Evolutionary conservation across 2,329 filamentous ascomycete genomes (phyloP).

Genomic region (Neofusicoccum sp.): DNA sequence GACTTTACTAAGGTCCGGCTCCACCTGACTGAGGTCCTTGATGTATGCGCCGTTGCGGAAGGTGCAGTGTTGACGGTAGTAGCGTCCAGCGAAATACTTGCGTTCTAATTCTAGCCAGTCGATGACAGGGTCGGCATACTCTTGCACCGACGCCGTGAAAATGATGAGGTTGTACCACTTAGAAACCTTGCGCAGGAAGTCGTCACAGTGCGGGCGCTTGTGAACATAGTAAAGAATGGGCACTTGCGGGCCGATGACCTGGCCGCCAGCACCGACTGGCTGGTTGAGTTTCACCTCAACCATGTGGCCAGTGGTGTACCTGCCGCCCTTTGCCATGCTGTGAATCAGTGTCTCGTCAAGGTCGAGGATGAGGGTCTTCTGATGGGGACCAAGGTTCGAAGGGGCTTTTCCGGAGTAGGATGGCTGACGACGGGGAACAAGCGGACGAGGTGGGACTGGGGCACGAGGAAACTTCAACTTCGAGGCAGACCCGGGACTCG

Average conservation of each 20-base stretch:
- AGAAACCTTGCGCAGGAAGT: slow-evolving; percentile 87
- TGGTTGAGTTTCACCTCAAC: slow-evolving; percentile 90
- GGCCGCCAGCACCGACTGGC: slow-evolving; percentile 64
- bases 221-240: slow-evolving; percentile 98
- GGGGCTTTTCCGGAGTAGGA: slow-evolving; percentile 64
- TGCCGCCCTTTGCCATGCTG: slow-evolving; percentile 92
- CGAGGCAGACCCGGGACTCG: slow-evolving; percentile 66
- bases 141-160: slow-evolving; percentile 96
- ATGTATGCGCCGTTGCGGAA: slow-evolving; percentile 95
- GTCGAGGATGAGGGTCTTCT: slow-evolving; percentile 94
- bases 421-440: slow-evolving; percentile 84
- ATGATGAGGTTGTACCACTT: slow-evolving; percentile 98
- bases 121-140: slow-evolving; percentile 97
- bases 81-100: slow-evolving; percentile 91
- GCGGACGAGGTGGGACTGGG: slow-evolving; percentile 81
- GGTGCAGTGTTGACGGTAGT: slow-evolving; percentile 97
- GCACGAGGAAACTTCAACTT: slow-evolving; percentile 76
- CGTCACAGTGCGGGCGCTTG: slow-evolving; percentile 94
- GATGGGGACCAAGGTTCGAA: slow-evolving; percentile 43
- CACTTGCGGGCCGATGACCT: slow-evolving; percentile 77
- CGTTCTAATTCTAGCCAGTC: slow-evolving; percentile 97
- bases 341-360: slow-evolving; percentile 97
- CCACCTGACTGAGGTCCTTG: slow-evolving; percentile 93
- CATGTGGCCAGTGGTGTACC: slow-evolving; percentile 97
- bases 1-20: slow-evolving; percentile 94